These are phyloP conservation scores for Roridomyces roridus DNA, from an alignment of 768 basidiomycete species.

Conservation along the genomic window DNA sequence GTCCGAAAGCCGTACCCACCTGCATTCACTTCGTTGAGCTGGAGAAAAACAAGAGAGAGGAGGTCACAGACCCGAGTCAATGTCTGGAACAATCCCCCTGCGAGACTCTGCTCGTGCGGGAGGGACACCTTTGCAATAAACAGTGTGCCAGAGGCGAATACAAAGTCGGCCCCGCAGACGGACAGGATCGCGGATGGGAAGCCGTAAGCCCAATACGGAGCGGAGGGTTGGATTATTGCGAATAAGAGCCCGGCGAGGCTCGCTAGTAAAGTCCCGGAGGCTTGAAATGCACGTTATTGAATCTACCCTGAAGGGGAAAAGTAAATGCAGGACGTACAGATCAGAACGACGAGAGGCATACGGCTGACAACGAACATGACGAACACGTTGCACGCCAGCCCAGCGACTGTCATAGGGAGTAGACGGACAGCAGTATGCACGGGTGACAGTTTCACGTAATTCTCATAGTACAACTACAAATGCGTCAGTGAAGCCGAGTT, in stretches of 20 bases:
- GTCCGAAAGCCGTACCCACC: slow-evolving; percentile 58
- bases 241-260: slow-evolving; percentile 66
- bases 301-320: background rate
- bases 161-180: slow-evolving; percentile 82
- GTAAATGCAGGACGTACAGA: slow-evolving; percentile 48
- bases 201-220: slow-evolving; percentile 76
- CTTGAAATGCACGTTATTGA: background rate
- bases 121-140: slow-evolving; percentile 74
- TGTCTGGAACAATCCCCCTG: slow-evolving; percentile 79
- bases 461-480: slow-evolving; percentile 43
- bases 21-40: slow-evolving; percentile 29
- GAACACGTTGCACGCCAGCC: background rate
- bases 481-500: background rate
- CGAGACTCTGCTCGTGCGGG: slow-evolving; percentile 77
- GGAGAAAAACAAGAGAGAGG: too few species aligned
- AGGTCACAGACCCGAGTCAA: slow-evolving; percentile 53
- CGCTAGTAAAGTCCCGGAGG: slow-evolving; percentile 64
- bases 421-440: background rate
- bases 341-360: slow-evolving; percentile 60
- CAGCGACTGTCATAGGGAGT: background rate
- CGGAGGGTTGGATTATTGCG: slow-evolving; percentile 65
- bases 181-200: slow-evolving; percentile 71
- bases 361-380: background rate
- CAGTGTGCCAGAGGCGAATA: slow-evolving; percentile 74
- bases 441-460: background rate